These are phyloP conservation scores for Rhododendron kiyosumense DNA, from an alignment of 148 eudicot species.

Conservation along the genomic window DNA sequence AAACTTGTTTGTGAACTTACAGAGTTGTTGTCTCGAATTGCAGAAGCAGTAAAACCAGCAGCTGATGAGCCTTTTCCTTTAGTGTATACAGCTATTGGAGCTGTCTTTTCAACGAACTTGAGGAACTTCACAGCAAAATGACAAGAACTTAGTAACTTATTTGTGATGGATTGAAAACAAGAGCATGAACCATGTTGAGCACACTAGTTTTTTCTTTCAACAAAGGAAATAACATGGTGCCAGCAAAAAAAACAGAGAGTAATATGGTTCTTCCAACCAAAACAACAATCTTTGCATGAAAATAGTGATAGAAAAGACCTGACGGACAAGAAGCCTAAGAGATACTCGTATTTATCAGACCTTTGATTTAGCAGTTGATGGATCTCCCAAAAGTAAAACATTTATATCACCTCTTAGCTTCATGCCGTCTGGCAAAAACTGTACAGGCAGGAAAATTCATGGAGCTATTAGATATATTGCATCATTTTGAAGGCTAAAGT, in stretches of 20 bases:
- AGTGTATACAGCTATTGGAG: constrained; percentile 96
- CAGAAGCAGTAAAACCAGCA: constrained; percentile 99
- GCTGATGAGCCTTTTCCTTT: constrained; percentile 99
- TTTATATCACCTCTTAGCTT: constrained; percentile 95
- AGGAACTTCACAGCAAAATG: constrained; percentile 60
- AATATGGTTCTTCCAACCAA: neutral
- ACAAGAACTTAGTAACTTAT: neutral
- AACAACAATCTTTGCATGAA: neutral
- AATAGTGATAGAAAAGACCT: neutral
- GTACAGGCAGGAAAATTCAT: constrained; percentile 18
- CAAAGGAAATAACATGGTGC: neutral
- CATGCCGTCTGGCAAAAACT: constrained; percentile 93
- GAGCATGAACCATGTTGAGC: neutral
- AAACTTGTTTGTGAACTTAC: constrained; percentile 42
- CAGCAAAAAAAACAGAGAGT: neutral
- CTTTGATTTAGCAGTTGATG: constrained; percentile 98
- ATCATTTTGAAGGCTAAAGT: neutral
- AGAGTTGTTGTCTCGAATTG: constrained; percentile 76
- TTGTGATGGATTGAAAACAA: neutral
- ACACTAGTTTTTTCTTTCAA: neutral
- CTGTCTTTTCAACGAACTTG: constrained; percentile 98
- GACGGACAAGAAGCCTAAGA: neutral
- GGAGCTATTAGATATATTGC: neutral
- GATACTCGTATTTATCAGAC: constrained; percentile 18
- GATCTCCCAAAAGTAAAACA: constrained; percentile 95